Conservation (phyloP, 176 grass and related monocot genomes). For the Avena atlantica region DNA sequence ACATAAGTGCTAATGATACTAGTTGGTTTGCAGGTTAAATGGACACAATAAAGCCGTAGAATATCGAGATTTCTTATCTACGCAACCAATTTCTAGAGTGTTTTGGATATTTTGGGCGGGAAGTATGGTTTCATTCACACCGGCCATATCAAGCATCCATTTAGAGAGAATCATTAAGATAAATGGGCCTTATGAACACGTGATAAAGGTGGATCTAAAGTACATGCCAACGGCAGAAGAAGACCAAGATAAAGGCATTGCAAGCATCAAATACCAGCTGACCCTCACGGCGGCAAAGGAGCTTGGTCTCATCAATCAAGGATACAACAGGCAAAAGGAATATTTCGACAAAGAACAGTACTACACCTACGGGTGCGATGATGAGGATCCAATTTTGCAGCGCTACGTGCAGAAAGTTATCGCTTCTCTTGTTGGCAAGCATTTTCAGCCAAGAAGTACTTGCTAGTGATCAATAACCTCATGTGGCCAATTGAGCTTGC, state of each 20-base stretch:
- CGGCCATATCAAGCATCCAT: neutral
- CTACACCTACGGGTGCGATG: neutral
- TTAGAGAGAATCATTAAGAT: accelerated
- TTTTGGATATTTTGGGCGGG: neutral
- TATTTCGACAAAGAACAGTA: neutral
- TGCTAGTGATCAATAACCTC: slow-evolving; percentile 15
- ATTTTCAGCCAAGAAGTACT: neutral
- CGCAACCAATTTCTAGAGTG: neutral
- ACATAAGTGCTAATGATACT: neutral
- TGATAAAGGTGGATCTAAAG: slow-evolving; percentile 36
- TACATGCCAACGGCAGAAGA: neutral
- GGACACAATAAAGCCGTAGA: neutral
- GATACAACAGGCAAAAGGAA: neutral
- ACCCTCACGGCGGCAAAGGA: neutral
- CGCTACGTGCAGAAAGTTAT: accelerated
- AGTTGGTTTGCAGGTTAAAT: neutral
- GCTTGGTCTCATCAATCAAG: neutral
- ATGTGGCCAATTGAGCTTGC: accelerated
- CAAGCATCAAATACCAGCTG: neutral
- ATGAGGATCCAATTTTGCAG: accelerated
- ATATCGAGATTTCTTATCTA: too few relatives aligned
- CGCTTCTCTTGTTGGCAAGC: accelerated
- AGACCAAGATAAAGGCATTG: accelerated
- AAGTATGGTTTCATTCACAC: neutral
- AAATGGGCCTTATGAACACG: accelerated